A percentile compares a stretch with the other conserved stretches of the same genome.
Evolutionary conservation across 176 grass and related monocot genomes (phyloP).

Genomic region (Aegilops umbellulata): DNA sequence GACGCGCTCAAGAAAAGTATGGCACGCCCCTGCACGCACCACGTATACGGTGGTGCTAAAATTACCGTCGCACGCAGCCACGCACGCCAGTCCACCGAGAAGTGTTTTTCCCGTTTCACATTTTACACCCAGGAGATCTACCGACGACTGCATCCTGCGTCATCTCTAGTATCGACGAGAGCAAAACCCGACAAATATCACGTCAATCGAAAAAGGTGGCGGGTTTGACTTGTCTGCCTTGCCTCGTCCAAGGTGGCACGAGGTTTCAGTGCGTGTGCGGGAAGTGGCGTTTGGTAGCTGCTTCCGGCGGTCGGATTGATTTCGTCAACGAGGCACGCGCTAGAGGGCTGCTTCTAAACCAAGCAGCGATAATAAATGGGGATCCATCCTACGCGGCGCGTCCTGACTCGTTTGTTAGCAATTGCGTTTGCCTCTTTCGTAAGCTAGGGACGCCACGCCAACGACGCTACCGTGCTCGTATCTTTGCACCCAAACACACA

Average conservation of each 20-base stretch:
- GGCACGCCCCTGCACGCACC: not conserved
- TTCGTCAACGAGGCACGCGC: not conserved
- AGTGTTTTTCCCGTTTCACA: no score
- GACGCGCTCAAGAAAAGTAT: slow-evolving; percentile 16
- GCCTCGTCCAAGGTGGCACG: not conserved
- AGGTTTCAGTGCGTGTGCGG: not conserved
- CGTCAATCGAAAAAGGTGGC: no score
- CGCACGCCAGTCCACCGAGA: not conserved
- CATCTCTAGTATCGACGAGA: no score
- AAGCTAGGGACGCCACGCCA: no score
- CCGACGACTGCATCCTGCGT: no score
- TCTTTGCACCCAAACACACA: no score
- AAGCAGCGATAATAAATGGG: not conserved
- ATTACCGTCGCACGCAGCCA: not conserved
- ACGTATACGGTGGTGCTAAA: no score
- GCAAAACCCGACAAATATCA: no score
- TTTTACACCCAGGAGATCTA: no score
- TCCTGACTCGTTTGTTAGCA: not conserved
- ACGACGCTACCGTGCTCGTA: no score
- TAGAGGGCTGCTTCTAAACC: not conserved
- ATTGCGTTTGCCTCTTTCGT: no score
- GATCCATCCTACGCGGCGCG: not conserved
- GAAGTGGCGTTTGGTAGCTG: not conserved
- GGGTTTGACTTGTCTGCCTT: not conserved
- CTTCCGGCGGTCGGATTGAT: not conserved